Evolutionary conservation across 345 rosid genomes (phyloP).

Genomic region (Eutrema yunnanense): DNA sequence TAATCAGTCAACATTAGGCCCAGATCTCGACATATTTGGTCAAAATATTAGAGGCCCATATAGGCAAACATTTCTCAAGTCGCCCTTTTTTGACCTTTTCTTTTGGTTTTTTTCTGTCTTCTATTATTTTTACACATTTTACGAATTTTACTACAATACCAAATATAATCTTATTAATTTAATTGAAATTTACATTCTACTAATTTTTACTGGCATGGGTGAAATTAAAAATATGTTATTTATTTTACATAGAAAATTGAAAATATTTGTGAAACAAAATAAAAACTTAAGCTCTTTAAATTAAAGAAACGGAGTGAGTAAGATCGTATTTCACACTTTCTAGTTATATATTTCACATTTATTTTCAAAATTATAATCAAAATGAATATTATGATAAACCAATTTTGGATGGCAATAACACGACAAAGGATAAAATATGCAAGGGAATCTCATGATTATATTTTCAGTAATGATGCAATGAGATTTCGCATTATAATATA

Average conservation of each 20-base stretch:
- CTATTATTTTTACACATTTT: background rate
- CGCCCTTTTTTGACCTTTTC: background rate
- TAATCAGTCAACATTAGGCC: background rate
- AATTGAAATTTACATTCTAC: background rate
- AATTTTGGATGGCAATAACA: background rate
- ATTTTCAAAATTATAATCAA: background rate
- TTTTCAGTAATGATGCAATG: slow-evolving; percentile 7
- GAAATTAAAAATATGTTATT: background rate
- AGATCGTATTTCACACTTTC: background rate
- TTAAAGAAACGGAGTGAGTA: background rate
- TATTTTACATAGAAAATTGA: no score
- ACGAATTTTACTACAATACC: background rate
- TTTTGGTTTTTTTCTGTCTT: background rate
- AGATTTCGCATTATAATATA: slow-evolving; percentile 11
- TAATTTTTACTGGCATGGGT: background rate
- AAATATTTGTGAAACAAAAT: background rate
- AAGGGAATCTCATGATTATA: slow-evolving; percentile 5
- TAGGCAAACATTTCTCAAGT: background rate
- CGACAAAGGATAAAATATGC: background rate
- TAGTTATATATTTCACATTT: background rate
- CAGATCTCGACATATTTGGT: background rate
- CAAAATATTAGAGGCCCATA: background rate
- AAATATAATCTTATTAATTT: background rate
- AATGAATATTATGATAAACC: background rate
- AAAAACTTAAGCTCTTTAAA: background rate